Evolutionary conservation across 2,329 filamentous ascomycete genomes (phyloP).

Genomic region (Exophiala spinifera): DNA sequence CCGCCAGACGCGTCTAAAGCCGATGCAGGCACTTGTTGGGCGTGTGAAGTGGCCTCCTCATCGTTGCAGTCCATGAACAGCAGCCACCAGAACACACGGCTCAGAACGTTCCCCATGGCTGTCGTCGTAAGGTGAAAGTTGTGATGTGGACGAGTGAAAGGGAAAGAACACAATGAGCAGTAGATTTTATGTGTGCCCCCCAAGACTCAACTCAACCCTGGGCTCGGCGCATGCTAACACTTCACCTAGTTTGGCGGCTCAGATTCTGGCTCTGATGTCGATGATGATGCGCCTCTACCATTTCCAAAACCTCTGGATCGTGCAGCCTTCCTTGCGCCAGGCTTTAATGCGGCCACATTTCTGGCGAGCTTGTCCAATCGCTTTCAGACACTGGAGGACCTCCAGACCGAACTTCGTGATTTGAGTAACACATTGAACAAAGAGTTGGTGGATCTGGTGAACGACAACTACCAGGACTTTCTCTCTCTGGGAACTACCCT

Average conservation of each 20-base stretch:
- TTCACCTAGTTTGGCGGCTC: conserved; percentile 18
- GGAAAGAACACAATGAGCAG: conserved; percentile 17
- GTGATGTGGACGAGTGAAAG: background rate
- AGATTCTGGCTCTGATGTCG: conserved; percentile 44
- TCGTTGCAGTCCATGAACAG: background rate
- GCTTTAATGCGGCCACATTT: conserved; percentile 78
- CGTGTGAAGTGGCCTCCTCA: no score
- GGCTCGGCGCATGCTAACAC: conserved; percentile 1
- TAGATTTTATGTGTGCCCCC: conserved; percentile 19
- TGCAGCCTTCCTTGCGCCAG: conserved; percentile 70
- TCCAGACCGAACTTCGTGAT: conserved; percentile 79
- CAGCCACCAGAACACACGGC: background rate
- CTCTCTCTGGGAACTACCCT: conserved; percentile 77
- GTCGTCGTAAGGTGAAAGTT: background rate
- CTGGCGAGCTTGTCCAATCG: conserved; percentile 79
- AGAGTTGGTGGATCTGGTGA: conserved; percentile 91
- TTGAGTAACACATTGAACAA: conserved; percentile 74
- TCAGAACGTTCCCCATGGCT: background rate
- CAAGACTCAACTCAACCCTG: background rate
- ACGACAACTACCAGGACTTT: conserved; percentile 91
- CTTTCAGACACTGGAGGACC: conserved; percentile 92
- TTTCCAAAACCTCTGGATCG: conserved; percentile 84
- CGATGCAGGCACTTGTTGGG: background rate
- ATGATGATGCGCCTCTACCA: conserved; percentile 68
- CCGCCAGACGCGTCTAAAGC: background rate